phyloP scores from a whole-genome alignment of 2,329 filamentous ascomycete genomes.

The Monosporascus sp. region DNA sequence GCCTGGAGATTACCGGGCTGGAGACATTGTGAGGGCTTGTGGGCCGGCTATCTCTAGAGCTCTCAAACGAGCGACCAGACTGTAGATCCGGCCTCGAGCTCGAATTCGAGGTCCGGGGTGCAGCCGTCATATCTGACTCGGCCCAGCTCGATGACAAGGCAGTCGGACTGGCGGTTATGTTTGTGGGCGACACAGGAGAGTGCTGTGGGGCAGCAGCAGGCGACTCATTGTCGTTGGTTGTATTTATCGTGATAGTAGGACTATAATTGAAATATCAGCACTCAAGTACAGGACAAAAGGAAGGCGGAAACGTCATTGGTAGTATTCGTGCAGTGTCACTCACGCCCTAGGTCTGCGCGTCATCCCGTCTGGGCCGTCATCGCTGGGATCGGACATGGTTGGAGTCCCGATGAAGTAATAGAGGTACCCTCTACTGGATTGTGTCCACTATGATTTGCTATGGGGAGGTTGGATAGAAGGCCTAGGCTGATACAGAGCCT shows the following conservation, averaged over 20 bases:
- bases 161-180: conserved; percentile 26
- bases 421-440: background rate
- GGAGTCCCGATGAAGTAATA: background rate
- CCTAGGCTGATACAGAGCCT: background rate
- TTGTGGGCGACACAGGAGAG: conserved; percentile 22
- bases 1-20: conserved; percentile 45
- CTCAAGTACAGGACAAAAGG: background rate
- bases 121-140: conserved; percentile 18
- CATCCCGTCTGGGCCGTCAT: background rate
- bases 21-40: conserved; percentile 71
- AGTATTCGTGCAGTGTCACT: background rate
- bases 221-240: conserved; percentile 25
- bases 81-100: conserved; percentile 40
- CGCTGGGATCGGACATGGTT: conserved; percentile 1
- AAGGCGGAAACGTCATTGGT: background rate
- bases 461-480: background rate
- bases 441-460: background rate
- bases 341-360: conserved; percentile 7
- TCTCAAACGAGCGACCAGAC: conserved; percentile 59
- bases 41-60: conserved; percentile 56
- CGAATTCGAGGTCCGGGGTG: conserved; percentile 12
- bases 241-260: conserved; percentile 34
- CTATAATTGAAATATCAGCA: conserved; percentile 14
- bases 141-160: conserved; percentile 22
- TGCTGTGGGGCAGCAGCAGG: conserved; percentile 14